Evolutionary conservation across 148 eudicot genomes (phyloP).

Genomic region (Chenopodium formosanum): DNA sequence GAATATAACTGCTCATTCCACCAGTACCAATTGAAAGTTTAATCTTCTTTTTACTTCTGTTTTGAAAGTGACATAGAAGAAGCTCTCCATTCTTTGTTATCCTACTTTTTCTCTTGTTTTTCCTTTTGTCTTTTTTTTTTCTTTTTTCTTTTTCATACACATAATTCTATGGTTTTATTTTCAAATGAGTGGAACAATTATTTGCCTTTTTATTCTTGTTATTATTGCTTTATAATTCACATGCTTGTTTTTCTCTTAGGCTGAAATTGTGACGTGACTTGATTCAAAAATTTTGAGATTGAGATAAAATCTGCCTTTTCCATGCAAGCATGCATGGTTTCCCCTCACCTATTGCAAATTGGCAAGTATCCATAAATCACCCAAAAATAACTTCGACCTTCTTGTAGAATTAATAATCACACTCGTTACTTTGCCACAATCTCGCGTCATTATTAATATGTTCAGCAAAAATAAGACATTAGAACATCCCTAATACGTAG

Average conservation of each 20-base stretch:
- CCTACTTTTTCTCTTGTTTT: not conserved
- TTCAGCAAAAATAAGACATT: no score
- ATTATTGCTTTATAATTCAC: conserved; percentile 10
- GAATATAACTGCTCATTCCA: conserved; percentile 2
- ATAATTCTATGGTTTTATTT: not conserved
- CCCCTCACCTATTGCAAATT: no score
- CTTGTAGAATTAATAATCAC: no score
- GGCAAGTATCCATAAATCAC: no score
- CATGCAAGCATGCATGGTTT: no score
- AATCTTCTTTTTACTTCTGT: not conserved
- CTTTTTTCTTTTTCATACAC: not conserved
- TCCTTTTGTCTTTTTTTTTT: not conserved
- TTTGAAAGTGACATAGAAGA: not conserved
- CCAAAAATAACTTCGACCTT: no score
- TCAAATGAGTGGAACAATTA: conserved; percentile 12
- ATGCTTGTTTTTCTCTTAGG: not conserved
- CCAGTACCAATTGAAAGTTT: not conserved
- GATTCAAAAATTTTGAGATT: not conserved
- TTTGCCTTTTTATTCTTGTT: conserved; percentile 4
- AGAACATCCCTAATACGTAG: no score
- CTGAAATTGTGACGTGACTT: not conserved
- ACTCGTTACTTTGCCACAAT: no score
- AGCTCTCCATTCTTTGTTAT: conserved; percentile 6
- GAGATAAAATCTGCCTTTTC: no score
- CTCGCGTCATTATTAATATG: no score